Conservation (phyloP, 352 stramenopile species). For the Vaucheria bursata region DNA sequence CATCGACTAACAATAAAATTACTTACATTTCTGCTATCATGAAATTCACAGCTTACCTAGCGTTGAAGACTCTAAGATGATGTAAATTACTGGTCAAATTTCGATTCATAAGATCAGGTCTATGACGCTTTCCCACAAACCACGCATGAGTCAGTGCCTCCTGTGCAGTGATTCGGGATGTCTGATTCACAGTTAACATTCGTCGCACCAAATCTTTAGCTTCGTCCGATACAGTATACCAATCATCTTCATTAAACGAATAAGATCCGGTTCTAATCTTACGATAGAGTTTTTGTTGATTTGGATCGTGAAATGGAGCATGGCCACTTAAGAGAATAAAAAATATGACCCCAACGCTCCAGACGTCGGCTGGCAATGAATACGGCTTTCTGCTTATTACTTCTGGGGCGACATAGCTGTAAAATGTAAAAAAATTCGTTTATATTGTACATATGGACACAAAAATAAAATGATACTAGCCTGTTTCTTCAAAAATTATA, state of each 20-base stretch:
- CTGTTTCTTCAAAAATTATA: no score
- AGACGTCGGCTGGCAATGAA: constrained; percentile 78
- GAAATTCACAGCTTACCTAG: constrained; percentile 17
- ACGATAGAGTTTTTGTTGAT: constrained; percentile 53
- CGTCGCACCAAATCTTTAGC: constrained; percentile 51
- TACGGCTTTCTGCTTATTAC: constrained; percentile 78
- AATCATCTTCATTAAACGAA: constrained; percentile 49
- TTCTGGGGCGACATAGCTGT: constrained; percentile 54
- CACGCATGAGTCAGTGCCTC: constrained; percentile 41
- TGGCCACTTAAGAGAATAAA: constrained; percentile 73
- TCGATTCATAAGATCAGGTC: background rate
- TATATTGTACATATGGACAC: no score
- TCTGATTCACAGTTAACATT: constrained; percentile 52
- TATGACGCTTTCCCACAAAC: background rate
- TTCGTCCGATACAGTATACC: constrained; percentile 47
- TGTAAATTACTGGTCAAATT: constrained; percentile 30
- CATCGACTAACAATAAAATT: no score
- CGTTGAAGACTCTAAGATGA: constrained; percentile 50
- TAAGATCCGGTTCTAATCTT: constrained; percentile 59
- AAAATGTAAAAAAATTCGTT: background rate
- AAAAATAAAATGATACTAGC: no score
- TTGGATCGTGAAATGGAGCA: constrained; percentile 80
- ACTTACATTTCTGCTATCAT: no score
- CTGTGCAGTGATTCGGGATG: constrained; percentile 45
- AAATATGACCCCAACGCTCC: constrained; percentile 82